These are phyloP conservation scores for Taphrina populina DNA, from an alignment of 1,139 yeast species.

Conservation along the genomic window DNA sequence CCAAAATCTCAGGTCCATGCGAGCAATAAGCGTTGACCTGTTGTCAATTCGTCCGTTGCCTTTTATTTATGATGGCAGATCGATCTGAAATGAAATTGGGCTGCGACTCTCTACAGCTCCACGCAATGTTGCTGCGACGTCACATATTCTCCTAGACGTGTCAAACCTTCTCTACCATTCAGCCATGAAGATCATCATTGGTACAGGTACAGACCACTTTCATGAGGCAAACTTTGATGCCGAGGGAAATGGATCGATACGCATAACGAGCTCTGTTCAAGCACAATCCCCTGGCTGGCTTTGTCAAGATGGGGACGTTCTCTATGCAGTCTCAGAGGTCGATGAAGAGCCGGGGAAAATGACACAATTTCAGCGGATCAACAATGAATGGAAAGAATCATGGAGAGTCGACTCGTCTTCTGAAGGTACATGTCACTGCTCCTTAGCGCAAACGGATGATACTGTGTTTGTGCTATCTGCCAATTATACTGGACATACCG, in stretches of 20 bases:
- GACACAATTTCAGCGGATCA: neutral
- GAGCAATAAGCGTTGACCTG: too few species aligned
- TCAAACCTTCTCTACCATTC: too few species aligned
- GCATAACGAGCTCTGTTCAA: too few species aligned
- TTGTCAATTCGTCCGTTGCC: too few species aligned
- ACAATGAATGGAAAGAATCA: neutral
- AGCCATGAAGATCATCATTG: slow-evolving; percentile 1
- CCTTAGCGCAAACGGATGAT: neutral
- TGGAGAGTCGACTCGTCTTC: slow-evolving; percentile 14
- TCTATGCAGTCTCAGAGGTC: slow-evolving; percentile 10
- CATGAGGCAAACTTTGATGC: too few species aligned
- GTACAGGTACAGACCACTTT: slow-evolving; percentile 6
- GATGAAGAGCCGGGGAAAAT: neutral
- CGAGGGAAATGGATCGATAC: too few species aligned
- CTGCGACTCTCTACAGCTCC: too few species aligned
- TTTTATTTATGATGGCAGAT: too few species aligned
- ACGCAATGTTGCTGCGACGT: too few species aligned
- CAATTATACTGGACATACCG: slow-evolving; percentile 22
- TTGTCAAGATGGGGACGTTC: neutral
- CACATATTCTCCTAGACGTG: too few species aligned
- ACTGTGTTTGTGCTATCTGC: slow-evolving; percentile 15
- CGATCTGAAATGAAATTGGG: too few species aligned
- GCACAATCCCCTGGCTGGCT: slow-evolving; percentile 17
- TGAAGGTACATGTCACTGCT: slow-evolving; percentile 14
- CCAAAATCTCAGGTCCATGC: too few species aligned